These are phyloP conservation scores for Spatholobus suberectus DNA, from an alignment of 306 rosid species.

Conservation along the genomic window DNA sequence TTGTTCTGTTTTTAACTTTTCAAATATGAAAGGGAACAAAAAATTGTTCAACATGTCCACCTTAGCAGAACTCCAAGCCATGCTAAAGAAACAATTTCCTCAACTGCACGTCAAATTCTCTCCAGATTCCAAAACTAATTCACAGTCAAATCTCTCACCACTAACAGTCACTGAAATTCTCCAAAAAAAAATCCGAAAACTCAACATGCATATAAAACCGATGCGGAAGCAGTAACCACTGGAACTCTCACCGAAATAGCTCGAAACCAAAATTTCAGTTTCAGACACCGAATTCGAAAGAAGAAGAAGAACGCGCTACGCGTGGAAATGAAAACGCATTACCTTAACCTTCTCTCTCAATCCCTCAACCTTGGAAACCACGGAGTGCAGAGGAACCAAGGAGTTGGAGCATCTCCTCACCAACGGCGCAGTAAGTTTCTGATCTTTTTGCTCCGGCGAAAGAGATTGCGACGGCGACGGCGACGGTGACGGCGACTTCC, in stretches of 20 bases:
- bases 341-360: slow-evolving; percentile 77
- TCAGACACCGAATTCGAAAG: background rate
- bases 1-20: background rate
- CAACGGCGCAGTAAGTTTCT: slow-evolving; percentile 52
- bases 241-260: slow-evolving; percentile 23
- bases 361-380: slow-evolving; percentile 64
- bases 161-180: background rate
- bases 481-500: slow-evolving; percentile 57
- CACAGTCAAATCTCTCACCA: background rate
- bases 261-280: slow-evolving; percentile 1
- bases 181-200: background rate
- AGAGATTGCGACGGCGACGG: slow-evolving; percentile 57
- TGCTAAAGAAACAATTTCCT: slow-evolving; percentile 18
- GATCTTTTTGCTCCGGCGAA: slow-evolving; percentile 56
- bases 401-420: slow-evolving; percentile 65
- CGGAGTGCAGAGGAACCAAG: slow-evolving; percentile 55
- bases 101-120: background rate
- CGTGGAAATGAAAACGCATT: slow-evolving; percentile 31
- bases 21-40: background rate
- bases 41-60: background rate
- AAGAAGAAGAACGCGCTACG: background rate
- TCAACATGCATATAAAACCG: background rate
- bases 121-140: slow-evolving; percentile 4
- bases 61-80: background rate
- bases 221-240: slow-evolving; percentile 3